These are phyloP conservation scores for Gossypium mustelinum DNA, from an alignment of 345 rosid genomes.

Conservation along the genomic window DNA sequence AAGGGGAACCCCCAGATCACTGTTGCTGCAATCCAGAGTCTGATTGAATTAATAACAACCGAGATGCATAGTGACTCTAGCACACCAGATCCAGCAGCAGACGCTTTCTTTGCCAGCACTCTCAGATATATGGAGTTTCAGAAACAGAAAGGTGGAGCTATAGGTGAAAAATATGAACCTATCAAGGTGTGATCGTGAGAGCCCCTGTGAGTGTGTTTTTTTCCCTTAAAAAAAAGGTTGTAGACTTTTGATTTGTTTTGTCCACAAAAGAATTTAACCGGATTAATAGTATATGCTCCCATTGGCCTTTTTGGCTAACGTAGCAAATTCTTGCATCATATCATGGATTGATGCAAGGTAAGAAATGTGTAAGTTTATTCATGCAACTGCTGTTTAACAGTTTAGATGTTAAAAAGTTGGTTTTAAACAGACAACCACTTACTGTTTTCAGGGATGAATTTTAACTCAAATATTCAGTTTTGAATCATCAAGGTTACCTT, in stretches of 20 bases:
- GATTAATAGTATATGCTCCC: neutral
- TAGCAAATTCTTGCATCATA: neutral
- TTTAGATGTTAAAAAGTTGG: neutral
- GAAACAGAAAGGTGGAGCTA: constrained; percentile 89
- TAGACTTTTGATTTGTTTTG: constrained; percentile 10
- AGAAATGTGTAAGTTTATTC: neutral
- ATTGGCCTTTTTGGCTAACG: neutral
- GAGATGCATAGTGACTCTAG: constrained; percentile 79
- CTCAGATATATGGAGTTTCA: constrained; percentile 78
- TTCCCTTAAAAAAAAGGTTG: neutral
- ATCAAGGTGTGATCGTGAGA: constrained; percentile 21
- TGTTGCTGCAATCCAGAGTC: constrained; percentile 67
- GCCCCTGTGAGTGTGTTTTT: neutral
- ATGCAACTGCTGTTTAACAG: neutral
- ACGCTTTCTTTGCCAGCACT: constrained; percentile 77
- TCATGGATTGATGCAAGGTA: neutral
- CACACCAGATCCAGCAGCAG: constrained; percentile 56
- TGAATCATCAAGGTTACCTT: neutral
- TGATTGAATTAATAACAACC: constrained; percentile 64
- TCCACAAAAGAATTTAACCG: neutral
- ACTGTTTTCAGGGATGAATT: neutral
- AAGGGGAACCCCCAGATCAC: constrained; percentile 78
- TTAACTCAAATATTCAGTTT: neutral
- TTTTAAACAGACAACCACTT: neutral
- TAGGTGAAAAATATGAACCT: constrained; percentile 70